phyloP scores from a whole-genome alignment of 768 basidiomycete species.

The Kockovaella imperatae region DNA sequence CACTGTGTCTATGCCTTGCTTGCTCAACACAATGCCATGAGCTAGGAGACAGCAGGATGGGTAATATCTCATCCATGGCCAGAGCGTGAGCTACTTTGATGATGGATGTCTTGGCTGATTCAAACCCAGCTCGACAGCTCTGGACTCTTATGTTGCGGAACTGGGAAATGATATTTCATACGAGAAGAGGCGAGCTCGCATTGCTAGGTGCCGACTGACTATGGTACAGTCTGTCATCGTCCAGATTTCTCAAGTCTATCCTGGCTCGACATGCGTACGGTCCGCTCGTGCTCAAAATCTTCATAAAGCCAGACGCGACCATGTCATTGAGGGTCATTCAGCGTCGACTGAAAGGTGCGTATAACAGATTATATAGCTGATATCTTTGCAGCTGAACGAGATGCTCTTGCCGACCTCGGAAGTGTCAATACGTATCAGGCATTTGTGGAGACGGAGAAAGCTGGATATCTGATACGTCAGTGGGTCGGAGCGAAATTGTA shows the following conservation, averaged over 20 bases:
- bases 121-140: constrained; percentile 50
- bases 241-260: constrained; percentile 75
- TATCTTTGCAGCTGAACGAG: constrained; percentile 62
- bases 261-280: constrained; percentile 78
- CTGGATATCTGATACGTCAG: constrained; percentile 88
- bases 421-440: constrained; percentile 84
- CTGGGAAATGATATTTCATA: constrained; percentile 79
- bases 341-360: constrained; percentile 62
- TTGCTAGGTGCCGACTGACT: neutral
- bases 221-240: constrained; percentile 55
- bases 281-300: constrained; percentile 83
- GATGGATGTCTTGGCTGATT: neutral
- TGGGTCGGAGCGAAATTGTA: constrained; percentile 92
- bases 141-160: constrained; percentile 86
- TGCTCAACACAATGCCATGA: neutral
- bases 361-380: neutral
- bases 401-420: constrained; percentile 70
- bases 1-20: neutral
- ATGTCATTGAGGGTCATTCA: constrained; percentile 68
- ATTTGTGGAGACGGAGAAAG: constrained; percentile 90
- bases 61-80: constrained; percentile 1
- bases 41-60: neutral
- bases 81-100: neutral
- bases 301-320: constrained; percentile 86
- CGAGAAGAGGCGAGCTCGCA: constrained; percentile 67